Percentiles rank a stretch among this genome's conserved stretches.
Evolutionary conservation across 495 filamentous ascomycete species (phyloP).

Genomic region (Talaromyces thailandensis): DNA sequence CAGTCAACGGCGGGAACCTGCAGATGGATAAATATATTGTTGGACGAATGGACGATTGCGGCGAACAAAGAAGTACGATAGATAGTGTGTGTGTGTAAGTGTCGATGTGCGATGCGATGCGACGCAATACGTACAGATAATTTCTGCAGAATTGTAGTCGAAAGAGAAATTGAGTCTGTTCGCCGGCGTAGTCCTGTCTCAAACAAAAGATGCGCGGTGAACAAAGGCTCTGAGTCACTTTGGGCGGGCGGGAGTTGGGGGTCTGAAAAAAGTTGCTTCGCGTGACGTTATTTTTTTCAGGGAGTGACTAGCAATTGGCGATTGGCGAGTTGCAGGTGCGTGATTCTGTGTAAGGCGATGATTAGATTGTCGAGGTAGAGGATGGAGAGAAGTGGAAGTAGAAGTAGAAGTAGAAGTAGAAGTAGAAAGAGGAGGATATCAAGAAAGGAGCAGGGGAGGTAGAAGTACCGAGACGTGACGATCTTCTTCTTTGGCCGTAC

Average conservation of each 20-base stretch:
- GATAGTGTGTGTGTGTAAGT: not conserved
- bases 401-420: not conserved
- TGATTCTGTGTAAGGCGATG: not conserved
- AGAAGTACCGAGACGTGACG: not conserved
- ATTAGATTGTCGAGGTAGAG: not conserved
- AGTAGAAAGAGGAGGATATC: not conserved
- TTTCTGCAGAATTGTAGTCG: not conserved
- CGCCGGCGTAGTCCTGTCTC: not conserved
- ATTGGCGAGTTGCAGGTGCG: not conserved
- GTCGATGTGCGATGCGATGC: not conserved
- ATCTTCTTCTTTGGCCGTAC: not conserved
- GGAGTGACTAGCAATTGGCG: not conserved
- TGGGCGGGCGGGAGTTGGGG: not conserved
- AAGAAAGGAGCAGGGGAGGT: not conserved
- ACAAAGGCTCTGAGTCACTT: constrained; percentile 1
- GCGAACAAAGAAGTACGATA: not conserved
- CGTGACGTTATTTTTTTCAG: not conserved
- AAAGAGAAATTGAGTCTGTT: not conserved
- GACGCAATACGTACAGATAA: not conserved
- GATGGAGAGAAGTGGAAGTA: not conserved
- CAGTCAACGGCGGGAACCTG: constrained; percentile 4
- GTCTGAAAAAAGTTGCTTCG: not conserved
- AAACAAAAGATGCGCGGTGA: not conserved
- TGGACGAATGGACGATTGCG: not conserved
- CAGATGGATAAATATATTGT: constrained; percentile 2